A percentile compares a stretch with the other conserved stretches of the same genome.
These are phyloP conservation scores for Fomitopsis pulvina DNA, from an alignment of 768 basidiomycete species.

Conservation along the genomic window DNA sequence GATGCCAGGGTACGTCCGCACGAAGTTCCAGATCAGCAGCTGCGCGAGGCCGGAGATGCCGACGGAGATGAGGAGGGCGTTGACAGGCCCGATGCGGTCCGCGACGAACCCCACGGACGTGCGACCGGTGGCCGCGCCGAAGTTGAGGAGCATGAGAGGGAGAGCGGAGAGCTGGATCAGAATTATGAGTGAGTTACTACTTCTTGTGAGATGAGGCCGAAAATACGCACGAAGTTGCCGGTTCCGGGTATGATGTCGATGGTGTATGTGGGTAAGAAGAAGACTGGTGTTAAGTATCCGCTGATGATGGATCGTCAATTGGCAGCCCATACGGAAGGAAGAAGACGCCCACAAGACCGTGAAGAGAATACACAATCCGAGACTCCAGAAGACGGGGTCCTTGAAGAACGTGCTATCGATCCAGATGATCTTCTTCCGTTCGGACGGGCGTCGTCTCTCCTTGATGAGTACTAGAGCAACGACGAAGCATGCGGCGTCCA, in stretches of 20 bases:
- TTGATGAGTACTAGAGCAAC: constrained; percentile 15
- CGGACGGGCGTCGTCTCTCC: constrained; percentile 7
- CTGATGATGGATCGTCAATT: constrained; percentile 2
- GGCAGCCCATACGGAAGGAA: neutral
- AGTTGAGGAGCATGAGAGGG: constrained; percentile 14
- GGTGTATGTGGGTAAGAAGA: constrained; percentile 14
- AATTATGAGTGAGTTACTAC: neutral
- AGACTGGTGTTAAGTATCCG: constrained; percentile 16
- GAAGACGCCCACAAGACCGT: constrained; percentile 10
- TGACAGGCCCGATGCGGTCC: constrained; percentile 16
- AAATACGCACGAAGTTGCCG: constrained; percentile 7
- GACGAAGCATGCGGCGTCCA: constrained; percentile 13
- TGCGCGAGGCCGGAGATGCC: constrained; percentile 16
- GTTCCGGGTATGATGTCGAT: constrained; percentile 8
- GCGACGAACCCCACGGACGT: constrained; percentile 15
- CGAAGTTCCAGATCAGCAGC: constrained; percentile 17
- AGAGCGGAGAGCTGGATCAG: constrained; percentile 10
- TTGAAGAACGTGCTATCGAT: constrained; percentile 14
- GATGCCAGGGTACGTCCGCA: constrained; percentile 15
- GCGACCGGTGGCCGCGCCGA: constrained; percentile 15
- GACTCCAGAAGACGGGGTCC: constrained; percentile 19
- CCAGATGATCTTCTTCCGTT: constrained; percentile 15
- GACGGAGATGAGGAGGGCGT: constrained; percentile 13
- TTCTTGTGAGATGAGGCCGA: neutral
- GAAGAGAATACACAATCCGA: constrained; percentile 16